Percentiles rank a stretch among this genome's conserved stretches.
These are phyloP conservation scores for Solanum arcanum DNA, from an alignment of 257 asterid genomes.

Conservation along the genomic window DNA sequence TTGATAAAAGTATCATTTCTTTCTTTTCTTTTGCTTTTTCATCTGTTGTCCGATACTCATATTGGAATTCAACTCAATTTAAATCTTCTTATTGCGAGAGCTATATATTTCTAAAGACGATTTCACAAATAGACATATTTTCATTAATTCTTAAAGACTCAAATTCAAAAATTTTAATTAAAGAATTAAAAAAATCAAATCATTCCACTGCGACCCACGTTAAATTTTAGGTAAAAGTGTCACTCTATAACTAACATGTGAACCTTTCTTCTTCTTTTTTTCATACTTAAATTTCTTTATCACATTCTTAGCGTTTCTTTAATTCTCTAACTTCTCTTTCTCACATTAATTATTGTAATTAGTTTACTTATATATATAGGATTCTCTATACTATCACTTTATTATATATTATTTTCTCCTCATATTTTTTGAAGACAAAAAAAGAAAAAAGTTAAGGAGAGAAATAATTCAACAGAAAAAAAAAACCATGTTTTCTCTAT, in stretches of 20 bases:
- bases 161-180: fast-evolving
- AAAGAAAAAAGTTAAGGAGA: not conserved
- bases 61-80: not conserved
- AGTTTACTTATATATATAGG: not conserved
- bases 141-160: not conserved
- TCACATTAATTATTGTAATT: not conserved
- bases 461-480: not conserved
- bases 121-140: not conserved
- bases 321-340: not conserved
- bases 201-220: fast-evolving
- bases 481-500: not conserved
- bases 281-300: not conserved
- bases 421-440: not conserved
- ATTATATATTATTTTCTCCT: not conserved
- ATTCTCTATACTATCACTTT: not conserved
- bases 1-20: not conserved
- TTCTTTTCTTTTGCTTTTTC: not conserved
- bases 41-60: not conserved
- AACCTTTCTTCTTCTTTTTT: not conserved
- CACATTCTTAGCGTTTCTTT: not conserved
- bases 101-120: not conserved
- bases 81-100: not conserved
- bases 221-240: not conserved
- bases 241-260: not conserved
- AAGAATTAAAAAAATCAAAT: fast-evolving